Evolutionary conservation across 768 basidiomycete species (phyloP), one percentile per base, ranked within the genome.

Genomic region (Mycena rosella): DNA sequence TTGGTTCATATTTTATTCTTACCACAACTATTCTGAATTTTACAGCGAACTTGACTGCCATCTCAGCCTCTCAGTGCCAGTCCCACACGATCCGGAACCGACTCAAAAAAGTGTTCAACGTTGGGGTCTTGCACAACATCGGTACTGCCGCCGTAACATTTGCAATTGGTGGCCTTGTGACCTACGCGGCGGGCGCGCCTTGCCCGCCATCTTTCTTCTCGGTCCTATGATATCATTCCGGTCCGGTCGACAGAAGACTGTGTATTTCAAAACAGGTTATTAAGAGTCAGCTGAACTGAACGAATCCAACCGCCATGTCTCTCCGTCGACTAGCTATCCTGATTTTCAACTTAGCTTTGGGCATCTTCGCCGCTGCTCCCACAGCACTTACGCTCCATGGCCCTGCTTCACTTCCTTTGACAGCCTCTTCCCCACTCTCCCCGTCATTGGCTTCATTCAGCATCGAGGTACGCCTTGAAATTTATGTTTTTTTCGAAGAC

Each of bases 401-500:
- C n/a, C 79, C 83, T 18, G 70, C 84, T 3, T 76, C 77, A 4
- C 79, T 86, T 26, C 85, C 86, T 8, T 58, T 58, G 6, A 80
- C 81, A 63, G 85, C 85, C 0, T 87, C 86, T 5, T 78, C 82
- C 18, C 66, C 73, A 11, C 75, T 87, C 4, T 74, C 84, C 59
- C 85, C 83, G 1, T 76, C 84, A 13, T 75, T 88, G 27, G 85
- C 80, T 27, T 86, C 85, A 62, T 87, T 87, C 75, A 87, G 85
- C 68, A 83, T 88, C 54, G 86, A 88, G n/a, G n/a, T n/a, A n/a
- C n/a, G n/a, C n/a, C n/a, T n/a, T n/a, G n/a, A n/a, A n/a, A n/a
- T n/a, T n/a, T n/a, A n/a, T n/a, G n/a, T n/a, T n/a, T n/a, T n/a
- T n/a, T n/a, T n/a, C n/a, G n/a, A n/a, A n/a, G n/a, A n/a, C n/a